Conservation (phyloP, 495 filamentous ascomycete species). For the Margaritispora aquatica region DNA sequence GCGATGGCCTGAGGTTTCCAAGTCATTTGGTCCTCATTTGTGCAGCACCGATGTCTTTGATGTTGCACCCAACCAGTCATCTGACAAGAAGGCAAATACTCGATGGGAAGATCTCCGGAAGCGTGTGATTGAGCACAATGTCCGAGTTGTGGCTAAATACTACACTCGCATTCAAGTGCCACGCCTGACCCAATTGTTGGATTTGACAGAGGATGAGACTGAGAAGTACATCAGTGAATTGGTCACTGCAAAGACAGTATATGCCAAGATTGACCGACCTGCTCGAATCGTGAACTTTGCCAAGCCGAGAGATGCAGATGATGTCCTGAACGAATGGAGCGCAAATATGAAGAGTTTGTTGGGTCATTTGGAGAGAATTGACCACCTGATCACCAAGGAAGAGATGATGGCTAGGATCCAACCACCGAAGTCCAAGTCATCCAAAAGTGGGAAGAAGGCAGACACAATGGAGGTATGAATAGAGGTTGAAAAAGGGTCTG, state of each 20-base stretch:
- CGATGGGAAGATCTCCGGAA: constrained; percentile 93
- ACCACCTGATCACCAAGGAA: constrained; percentile 98
- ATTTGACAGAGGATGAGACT: constrained; percentile 89
- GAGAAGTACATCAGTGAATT: constrained; percentile 96
- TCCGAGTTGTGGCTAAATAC: constrained; percentile 95
- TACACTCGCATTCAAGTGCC: constrained; percentile 94
- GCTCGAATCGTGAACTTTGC: constrained; percentile 88
- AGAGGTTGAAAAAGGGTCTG: not conserved
- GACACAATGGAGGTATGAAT: constrained; percentile 15
- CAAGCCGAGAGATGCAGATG: constrained; percentile 90
- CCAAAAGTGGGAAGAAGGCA: constrained; percentile 19
- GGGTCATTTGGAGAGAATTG: constrained; percentile 86
- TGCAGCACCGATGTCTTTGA: constrained; percentile 87
- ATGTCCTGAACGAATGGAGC: constrained; percentile 97
- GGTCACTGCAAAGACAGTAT: constrained; percentile 93
- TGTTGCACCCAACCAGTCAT: constrained; percentile 50
- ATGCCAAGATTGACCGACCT: constrained; percentile 94
- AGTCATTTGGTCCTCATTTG: constrained; percentile 83
- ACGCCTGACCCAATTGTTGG: constrained; percentile 81
- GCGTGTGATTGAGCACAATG: constrained; percentile 98
- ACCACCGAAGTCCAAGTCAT: constrained; percentile 34
- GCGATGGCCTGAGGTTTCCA: constrained; percentile 90
- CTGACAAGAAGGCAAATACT: constrained; percentile 70
- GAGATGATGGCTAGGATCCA: constrained; percentile 99
- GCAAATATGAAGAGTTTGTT: constrained; percentile 97